Percentiles rank a stretch among this genome's conserved stretches.
These are phyloP conservation scores for Pseudopyrenochaeta lycopersici DNA, from an alignment of 2,329 filamentous ascomycete genomes.

Conservation along the genomic window DNA sequence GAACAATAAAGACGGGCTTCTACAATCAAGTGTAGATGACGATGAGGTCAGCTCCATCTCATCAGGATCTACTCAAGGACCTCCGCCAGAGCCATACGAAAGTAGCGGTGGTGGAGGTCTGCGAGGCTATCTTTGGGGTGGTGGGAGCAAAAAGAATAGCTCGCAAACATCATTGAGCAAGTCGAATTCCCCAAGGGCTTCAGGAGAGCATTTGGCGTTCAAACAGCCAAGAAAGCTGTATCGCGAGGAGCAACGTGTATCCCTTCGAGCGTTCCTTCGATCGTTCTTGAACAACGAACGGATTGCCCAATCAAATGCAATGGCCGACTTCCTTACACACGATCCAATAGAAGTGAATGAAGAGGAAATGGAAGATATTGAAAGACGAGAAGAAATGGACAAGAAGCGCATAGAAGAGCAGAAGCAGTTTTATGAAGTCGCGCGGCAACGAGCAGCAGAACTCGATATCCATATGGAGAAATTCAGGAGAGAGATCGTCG, in stretches of 20 bases:
- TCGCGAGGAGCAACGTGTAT: slow-evolving; percentile 90
- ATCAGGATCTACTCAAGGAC: slow-evolving; percentile 76
- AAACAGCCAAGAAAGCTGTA: slow-evolving; percentile 69
- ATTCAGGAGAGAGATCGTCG: slow-evolving; percentile 73
- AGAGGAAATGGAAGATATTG: slow-evolving; percentile 84
- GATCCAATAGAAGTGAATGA: slow-evolving; percentile 78
- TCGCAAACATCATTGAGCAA: slow-evolving; percentile 51
- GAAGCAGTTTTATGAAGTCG: slow-evolving; percentile 93
- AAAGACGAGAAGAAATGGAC: slow-evolving; percentile 81
- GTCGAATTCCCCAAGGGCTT: slow-evolving; percentile 42
- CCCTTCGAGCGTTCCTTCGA: slow-evolving; percentile 88
- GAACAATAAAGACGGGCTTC: slow-evolving; percentile 81
- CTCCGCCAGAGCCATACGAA: slow-evolving; percentile 48
- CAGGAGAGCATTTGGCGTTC: slow-evolving; percentile 41
- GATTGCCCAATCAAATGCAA: slow-evolving; percentile 81
- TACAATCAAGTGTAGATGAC: slow-evolving; percentile 63
- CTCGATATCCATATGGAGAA: slow-evolving; percentile 97
- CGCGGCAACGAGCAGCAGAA: slow-evolving; percentile 86
- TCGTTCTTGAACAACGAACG: slow-evolving; percentile 85
- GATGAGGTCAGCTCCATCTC: slow-evolving; percentile 84
- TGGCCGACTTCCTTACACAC: slow-evolving; percentile 81
- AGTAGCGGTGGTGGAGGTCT: slow-evolving; percentile 52
- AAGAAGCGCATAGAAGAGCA: slow-evolving; percentile 91
- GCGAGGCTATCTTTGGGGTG: slow-evolving; percentile 54
- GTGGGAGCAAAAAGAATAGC: slow-evolving; percentile 51